These are phyloP conservation scores for Kokia cookei DNA, from an alignment of 441 rosid genomes.

Conservation along the genomic window DNA sequence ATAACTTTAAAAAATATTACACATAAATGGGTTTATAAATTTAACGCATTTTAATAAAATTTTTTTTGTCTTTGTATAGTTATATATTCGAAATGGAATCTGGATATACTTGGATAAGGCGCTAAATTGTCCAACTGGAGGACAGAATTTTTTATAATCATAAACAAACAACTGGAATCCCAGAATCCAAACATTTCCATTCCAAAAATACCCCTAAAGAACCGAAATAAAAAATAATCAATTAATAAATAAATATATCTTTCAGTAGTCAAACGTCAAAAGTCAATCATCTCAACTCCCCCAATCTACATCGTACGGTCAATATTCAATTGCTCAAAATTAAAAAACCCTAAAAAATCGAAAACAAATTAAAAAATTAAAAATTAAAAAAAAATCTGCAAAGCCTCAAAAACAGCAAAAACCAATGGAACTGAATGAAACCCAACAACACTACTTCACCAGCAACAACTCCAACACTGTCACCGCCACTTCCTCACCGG, in stretches of 20 bases:
- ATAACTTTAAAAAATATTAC: too few relatives aligned
- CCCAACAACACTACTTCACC: constrained; percentile 35
- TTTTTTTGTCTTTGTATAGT: too few relatives aligned
- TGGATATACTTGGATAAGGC: not conserved
- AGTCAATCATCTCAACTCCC: not conserved
- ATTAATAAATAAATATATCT: not conserved
- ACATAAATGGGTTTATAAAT: too few relatives aligned
- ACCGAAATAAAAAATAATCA: not conserved
- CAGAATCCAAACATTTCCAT: not conserved
- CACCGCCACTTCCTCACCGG: constrained; percentile 19
- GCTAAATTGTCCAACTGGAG: not conserved
- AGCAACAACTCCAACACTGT: constrained; percentile 28
- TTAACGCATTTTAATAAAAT: too few relatives aligned
- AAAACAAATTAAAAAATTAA: constrained; percentile 6
- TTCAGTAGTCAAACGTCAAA: not conserved
- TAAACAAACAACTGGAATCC: not conserved
- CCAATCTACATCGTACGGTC: constrained; percentile 17
- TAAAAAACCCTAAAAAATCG: constrained; percentile 8
- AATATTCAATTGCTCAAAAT: not conserved
- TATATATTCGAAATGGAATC: not conserved
- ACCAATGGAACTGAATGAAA: constrained; percentile 29
- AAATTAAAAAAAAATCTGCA: constrained; percentile 1
- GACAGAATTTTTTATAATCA: not conserved
- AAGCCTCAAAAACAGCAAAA: not conserved
- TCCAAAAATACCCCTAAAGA: not conserved